Conservation (phyloP, 2,329 filamentous ascomycete genomes). For the Dendrostoma leiphaemia region DNA sequence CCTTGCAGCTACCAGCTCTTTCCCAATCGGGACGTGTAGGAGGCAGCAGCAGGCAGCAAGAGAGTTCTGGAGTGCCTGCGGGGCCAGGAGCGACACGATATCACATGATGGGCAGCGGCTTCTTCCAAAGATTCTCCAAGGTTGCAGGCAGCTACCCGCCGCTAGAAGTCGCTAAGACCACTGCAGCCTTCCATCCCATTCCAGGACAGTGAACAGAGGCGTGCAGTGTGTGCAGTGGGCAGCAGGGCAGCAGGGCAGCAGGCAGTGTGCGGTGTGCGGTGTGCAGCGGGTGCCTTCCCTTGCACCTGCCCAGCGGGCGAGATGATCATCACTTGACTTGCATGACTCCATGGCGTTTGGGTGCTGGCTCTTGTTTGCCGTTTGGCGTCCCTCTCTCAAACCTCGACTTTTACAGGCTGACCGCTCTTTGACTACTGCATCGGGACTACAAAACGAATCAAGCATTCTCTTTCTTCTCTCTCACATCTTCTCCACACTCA, state of each 20-base stretch:
- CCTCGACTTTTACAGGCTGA: neutral
- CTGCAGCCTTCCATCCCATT: too few relatives aligned
- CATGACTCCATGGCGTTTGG: too few relatives aligned
- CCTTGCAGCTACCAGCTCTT: neutral
- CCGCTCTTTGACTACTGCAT: neutral
- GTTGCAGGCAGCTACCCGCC: neutral
- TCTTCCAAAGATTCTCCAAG: neutral
- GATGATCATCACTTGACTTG: too few relatives aligned
- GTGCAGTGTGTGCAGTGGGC: too few relatives aligned
- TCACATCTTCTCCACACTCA: neutral
- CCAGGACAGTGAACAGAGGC: too few relatives aligned
- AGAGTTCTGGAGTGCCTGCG: too few relatives aligned
- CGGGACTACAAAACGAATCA: neutral
- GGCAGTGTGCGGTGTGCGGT: too few relatives aligned
- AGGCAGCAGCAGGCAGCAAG: slow-evolving; percentile 10
- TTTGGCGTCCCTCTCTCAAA: neutral
- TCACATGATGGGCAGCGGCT: slow-evolving; percentile 2
- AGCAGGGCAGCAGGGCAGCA: too few relatives aligned
- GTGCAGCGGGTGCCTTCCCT: too few relatives aligned
- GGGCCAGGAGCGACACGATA: neutral
- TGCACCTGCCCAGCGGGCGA: too few relatives aligned
- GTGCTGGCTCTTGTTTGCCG: too few relatives aligned
- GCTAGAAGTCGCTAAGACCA: too few relatives aligned
- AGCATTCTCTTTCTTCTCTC: neutral
- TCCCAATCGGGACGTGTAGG: neutral